These are phyloP conservation scores for Drosera capensis DNA, from an alignment of 148 eudicot species.

Conservation along the genomic window DNA sequence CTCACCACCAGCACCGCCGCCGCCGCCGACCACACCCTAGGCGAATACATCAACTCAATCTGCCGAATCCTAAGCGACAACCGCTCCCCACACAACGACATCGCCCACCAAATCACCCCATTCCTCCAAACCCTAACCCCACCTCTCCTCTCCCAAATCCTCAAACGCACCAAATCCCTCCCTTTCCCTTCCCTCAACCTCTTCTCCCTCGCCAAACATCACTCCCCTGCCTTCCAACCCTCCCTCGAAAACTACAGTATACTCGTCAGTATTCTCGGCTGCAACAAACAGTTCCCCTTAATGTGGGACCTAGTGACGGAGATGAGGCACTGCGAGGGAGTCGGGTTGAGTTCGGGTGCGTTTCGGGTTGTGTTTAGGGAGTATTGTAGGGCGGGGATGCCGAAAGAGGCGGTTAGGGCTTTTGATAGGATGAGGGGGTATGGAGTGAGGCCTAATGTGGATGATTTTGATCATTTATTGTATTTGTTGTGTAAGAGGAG, in stretches of 20 bases:
- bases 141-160: slow-evolving; percentile 40
- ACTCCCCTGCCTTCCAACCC: slow-evolving; percentile 44
- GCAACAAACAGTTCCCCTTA: slow-evolving; percentile 59
- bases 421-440: slow-evolving; percentile 55
- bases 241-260: slow-evolving; percentile 29
- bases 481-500: slow-evolving; percentile 46
- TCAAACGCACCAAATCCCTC: slow-evolving; percentile 58
- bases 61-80: slow-evolving; percentile 62
- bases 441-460: slow-evolving; percentile 29
- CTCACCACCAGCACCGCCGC: neutral
- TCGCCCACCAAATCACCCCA: slow-evolving; percentile 46
- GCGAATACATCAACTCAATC: slow-evolving; percentile 28
- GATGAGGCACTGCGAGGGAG: slow-evolving; percentile 23
- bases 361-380: slow-evolving; percentile 56
- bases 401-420: slow-evolving; percentile 57
- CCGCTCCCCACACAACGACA: slow-evolving; percentile 59
- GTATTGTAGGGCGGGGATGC: slow-evolving; percentile 57
- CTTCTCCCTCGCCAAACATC: slow-evolving; percentile 53
- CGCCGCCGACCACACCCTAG: slow-evolving; percentile 1
- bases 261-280: slow-evolving; percentile 46
- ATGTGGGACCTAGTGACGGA: slow-evolving; percentile 62
- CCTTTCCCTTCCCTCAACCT: slow-evolving; percentile 69
- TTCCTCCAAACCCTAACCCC: slow-evolving; percentile 31
- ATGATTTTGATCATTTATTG: slow-evolving; percentile 55
- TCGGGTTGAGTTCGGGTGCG: slow-evolving; percentile 23